Evolutionary conservation across 2,329 filamentous ascomycete species (phyloP).

Genomic region (Fusarium clavum): DNA sequence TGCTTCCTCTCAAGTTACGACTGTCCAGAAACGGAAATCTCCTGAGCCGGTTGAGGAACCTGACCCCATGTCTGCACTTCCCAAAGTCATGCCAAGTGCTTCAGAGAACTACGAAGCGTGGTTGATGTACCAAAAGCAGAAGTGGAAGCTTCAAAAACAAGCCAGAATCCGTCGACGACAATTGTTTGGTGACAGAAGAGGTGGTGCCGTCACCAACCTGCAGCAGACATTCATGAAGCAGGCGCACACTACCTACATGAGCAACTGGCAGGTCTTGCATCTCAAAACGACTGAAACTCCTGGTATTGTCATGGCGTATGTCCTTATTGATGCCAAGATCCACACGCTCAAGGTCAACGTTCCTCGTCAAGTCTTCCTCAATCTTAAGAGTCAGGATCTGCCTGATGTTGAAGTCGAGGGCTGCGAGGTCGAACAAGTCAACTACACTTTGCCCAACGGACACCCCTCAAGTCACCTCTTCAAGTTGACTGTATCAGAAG

Average conservation of each 20-base stretch:
- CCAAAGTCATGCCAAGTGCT: constrained; percentile 84
- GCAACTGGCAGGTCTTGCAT: constrained; percentile 95
- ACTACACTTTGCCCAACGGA: constrained; percentile 92
- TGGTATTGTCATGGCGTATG: constrained; percentile 87
- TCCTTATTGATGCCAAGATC: constrained; percentile 93
- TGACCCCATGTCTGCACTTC: constrained; percentile 86
- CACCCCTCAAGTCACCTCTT: constrained; percentile 95
- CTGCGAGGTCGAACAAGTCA: constrained; percentile 92
- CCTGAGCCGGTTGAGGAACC: constrained; percentile 73
- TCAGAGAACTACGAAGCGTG: constrained; percentile 89
- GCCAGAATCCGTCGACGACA: constrained; percentile 87
- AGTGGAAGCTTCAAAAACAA: constrained; percentile 98
- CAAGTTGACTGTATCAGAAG: constrained; percentile 90
- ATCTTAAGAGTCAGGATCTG: constrained; percentile 86
- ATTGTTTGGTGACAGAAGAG: constrained; percentile 87
- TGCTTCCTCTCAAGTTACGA: constrained; percentile 64
- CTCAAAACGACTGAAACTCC: constrained; percentile 84
- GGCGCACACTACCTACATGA: constrained; percentile 88
- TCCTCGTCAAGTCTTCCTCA: constrained; percentile 89
- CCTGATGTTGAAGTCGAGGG: constrained; percentile 89
- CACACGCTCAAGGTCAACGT: constrained; percentile 91
- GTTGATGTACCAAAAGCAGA: constrained; percentile 94
- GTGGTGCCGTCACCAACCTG: constrained; percentile 63
- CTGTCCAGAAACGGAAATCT: constrained; percentile 77
- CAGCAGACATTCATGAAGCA: constrained; percentile 87